These are phyloP conservation scores for Jacaranda copaia DNA, from an alignment of 257 asterid species.

Conservation along the genomic window DNA sequence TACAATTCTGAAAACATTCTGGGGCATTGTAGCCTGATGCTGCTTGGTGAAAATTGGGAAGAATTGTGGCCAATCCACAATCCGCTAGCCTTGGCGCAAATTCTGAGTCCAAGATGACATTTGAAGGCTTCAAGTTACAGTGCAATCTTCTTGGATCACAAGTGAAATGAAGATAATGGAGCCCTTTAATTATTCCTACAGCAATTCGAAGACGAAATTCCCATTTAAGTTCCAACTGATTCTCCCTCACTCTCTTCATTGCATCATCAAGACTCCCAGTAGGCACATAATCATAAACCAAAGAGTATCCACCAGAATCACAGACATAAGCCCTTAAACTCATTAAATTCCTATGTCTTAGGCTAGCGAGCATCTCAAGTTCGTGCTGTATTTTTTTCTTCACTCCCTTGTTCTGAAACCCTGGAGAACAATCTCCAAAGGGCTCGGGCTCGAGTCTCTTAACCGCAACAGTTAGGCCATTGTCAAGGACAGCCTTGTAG, in stretches of 20 bases:
- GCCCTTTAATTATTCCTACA: conserved; percentile 77
- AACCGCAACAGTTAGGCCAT: conserved; percentile 78
- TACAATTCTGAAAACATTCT: conserved; percentile 70
- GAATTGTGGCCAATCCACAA: conserved; percentile 69
- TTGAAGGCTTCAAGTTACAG: conserved; percentile 83
- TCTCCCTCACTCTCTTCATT: conserved; percentile 70
- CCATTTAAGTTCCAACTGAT: conserved; percentile 78
- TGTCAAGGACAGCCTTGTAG: conserved; percentile 82
- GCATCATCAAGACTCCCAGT: conserved; percentile 86
- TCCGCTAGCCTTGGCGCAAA: conserved; percentile 86
- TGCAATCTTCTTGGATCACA: conserved; percentile 76
- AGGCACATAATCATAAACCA: conserved; percentile 77
- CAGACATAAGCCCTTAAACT: conserved; percentile 82
- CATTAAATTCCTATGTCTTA: conserved; percentile 91
- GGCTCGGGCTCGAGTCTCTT: conserved; percentile 65
- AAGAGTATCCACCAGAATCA: conserved; percentile 58
- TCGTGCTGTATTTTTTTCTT: conserved; percentile 67
- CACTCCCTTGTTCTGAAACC: conserved; percentile 46
- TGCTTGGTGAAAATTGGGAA: conserved; percentile 58
- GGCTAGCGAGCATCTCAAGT: conserved; percentile 63
- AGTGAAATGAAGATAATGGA: conserved; percentile 81
- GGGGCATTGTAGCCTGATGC: conserved; percentile 74
- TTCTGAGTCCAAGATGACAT: conserved; percentile 76
- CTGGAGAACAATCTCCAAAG: conserved; percentile 43
- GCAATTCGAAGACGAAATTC: conserved; percentile 79